These are phyloP conservation scores for Cnidoscolus chayamansa DNA, from an alignment of 441 rosid genomes.

Conservation along the genomic window DNA sequence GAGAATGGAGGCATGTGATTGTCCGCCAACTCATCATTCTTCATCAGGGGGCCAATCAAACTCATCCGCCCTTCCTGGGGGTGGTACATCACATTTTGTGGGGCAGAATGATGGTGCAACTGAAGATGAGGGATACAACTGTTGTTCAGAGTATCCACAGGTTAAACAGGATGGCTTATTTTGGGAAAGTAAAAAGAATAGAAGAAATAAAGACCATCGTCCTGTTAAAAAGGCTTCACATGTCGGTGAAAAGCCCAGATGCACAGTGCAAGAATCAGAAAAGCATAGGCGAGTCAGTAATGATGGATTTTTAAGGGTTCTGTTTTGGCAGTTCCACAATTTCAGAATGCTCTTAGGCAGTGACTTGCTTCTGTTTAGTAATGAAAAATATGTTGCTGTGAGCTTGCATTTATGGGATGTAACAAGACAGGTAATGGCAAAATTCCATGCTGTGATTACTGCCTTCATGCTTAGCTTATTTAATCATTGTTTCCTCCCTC, in stretches of 20 bases:
- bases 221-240: constrained; percentile 58
- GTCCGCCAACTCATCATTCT: constrained; percentile 67
- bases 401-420: constrained; percentile 95
- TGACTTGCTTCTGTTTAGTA: constrained; percentile 88
- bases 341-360: constrained; percentile 94
- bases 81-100: constrained; percentile 39
- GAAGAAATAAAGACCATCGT: constrained; percentile 50
- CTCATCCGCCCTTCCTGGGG: constrained; percentile 60
- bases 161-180: constrained; percentile 49
- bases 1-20: constrained; percentile 97
- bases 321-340: constrained; percentile 97
- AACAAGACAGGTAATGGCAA: constrained; percentile 58
- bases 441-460: constrained; percentile 12
- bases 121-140: constrained; percentile 41
- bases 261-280: constrained; percentile 76
- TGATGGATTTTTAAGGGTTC: constrained; percentile 76
- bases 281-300: constrained; percentile 60
- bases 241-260: constrained; percentile 69
- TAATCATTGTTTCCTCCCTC: constrained; percentile 11
- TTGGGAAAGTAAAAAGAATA: constrained; percentile 55
- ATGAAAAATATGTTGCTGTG: constrained; percentile 86
- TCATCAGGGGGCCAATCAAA: constrained; percentile 44
- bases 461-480: constrained; percentile 10
- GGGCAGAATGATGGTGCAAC: constrained; percentile 40
- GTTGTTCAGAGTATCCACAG: constrained; percentile 43